These are phyloP conservation scores for Penicillium manginii DNA, from an alignment of 495 filamentous ascomycete genomes.

Conservation along the genomic window DNA sequence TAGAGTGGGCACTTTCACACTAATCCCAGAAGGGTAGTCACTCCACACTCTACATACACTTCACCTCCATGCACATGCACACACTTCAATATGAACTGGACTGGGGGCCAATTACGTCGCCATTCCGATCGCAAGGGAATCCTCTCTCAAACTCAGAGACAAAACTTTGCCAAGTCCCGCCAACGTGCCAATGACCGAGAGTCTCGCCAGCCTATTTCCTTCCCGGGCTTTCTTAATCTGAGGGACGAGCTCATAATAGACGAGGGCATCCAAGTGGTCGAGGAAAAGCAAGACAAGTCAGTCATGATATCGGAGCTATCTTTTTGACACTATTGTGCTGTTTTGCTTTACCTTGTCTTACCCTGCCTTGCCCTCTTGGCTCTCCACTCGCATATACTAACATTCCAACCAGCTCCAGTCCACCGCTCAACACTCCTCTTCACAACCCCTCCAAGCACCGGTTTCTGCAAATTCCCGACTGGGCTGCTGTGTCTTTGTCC, in stretches of 20 bases:
- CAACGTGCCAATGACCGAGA: slow-evolving; percentile 18
- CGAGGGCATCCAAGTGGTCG: not conserved
- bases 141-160: slow-evolving; percentile 31
- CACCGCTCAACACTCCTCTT: not conserved
- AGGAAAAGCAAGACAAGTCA: slow-evolving; percentile 19
- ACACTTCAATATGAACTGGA: slow-evolving; percentile 47
- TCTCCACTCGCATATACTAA: not conserved
- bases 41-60: not conserved
- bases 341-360: too few species aligned
- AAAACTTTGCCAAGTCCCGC: slow-evolving; percentile 33
- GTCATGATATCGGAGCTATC: not conserved
- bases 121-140: slow-evolving; percentile 35
- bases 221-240: slow-evolving; percentile 17
- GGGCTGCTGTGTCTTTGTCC: slow-evolving; percentile 38
- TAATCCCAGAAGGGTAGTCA: not conserved
- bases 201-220: slow-evolving; percentile 14
- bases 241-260: not conserved
- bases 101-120: slow-evolving; percentile 47
- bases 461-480: slow-evolving; percentile 40
- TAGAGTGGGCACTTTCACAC: not conserved
- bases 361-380: too few species aligned
- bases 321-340: too few species aligned
- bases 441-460: slow-evolving; percentile 34
- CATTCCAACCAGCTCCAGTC: not conserved
- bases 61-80: not conserved